Base-by-base conservation (phyloP, 108 stramenopile genomes). In the Parmales sp. region DNA sequence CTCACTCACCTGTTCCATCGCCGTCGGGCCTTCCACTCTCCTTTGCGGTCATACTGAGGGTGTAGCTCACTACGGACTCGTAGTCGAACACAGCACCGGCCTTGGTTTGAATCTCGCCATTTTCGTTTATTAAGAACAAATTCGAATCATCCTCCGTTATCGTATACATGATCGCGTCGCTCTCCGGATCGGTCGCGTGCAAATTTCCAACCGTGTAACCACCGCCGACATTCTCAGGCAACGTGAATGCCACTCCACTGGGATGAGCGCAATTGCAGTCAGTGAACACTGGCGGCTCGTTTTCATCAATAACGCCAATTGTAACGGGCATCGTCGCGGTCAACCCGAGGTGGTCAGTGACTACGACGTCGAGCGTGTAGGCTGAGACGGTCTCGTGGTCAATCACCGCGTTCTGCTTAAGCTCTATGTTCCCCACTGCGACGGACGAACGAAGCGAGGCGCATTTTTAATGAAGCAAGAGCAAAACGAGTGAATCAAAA, bases 341-440 rank as follows among this genome's bases (percentile, higher is more conserved):
- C 8, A 11, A 11, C 41, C 8, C 41, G 16, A 11, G 41, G 3
- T 28, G 54, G 36, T 18, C 29, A 20, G 29, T 31, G 46, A 13
- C 46, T 13, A 48, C 19, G 46, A 23, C 46, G 46, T 23, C 46
- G 19, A 2, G 8, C 19, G 19, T 48, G 4, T 23, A n/a, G 3
- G 54, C 54, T 19, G 26, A 18, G 54, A 34, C 54, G 31, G 54
- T 60, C 54, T 34, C 54, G n/a, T n/a, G n/a, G n/a, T n/a, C n/a
- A n/a, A n/a, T n/a, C n/a, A n/a, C n/a, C n/a, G n/a, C n/a, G n/a
- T n/a, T n/a, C n/a, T n/a, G n/a, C n/a, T n/a, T n/a, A n/a, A n/a
- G n/a, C n/a, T n/a, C n/a, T n/a, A n/a, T n/a, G n/a, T n/a, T n/a
- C n/a, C n/a, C n/a, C n/a, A n/a, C n/a, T n/a, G n/a, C n/a, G n/a